Base-by-base conservation (phyloP, 768 basidiomycete genomes). In the Tulasnella sp. region DNA sequence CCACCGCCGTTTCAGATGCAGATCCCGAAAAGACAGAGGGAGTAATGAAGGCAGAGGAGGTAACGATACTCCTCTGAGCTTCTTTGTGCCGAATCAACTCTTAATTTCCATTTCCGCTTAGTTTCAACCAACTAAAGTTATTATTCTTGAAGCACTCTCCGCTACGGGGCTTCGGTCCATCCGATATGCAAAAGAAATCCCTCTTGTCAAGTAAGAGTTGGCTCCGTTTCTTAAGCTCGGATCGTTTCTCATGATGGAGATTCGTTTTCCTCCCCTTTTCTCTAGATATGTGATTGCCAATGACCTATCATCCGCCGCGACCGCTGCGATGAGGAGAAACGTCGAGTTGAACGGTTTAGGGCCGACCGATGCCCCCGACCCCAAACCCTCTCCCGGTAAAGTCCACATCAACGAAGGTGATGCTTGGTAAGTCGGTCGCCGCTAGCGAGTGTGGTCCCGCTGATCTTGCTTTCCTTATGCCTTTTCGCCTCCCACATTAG, bases 101-200 rank as follows among this genome's bases (percentile, higher is more conserved):
- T 22, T 59, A 16, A 59, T 11, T 0, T 59, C 8, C 5, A 12
- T 29, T 9, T 16, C 16, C 14, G 1, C 29, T 29, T 70, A 70
- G 83, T 89, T 86, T 78, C 82, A 79, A 22, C 85, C 87, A 0
- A 84, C 88, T 75, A 89, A 86, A 76, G 86, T 95, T 76, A 88
- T 89, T 19, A 84, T 97, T 19, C 83, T 99, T 11, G 97, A 99
- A 80, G 94, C 95, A 0, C 86, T 99, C 37, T 95, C 95, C 19
- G 97, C 97, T 0, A 98, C 96, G 0, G 97, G 97, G 36, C 84
- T 99, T 34, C 89, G 97, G 7, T 90, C 95, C 1, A 97, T 99
- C 69, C 91, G 97, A 40, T 99, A 98, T 79, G 96, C 95, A 0
- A 94, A 97, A 77, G 97, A 99, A 81, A 94, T 99, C 9, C 94